Base-by-base conservation (phyloP, 805 yeast species). In the Teunomyces lycoperdinae region DNA sequence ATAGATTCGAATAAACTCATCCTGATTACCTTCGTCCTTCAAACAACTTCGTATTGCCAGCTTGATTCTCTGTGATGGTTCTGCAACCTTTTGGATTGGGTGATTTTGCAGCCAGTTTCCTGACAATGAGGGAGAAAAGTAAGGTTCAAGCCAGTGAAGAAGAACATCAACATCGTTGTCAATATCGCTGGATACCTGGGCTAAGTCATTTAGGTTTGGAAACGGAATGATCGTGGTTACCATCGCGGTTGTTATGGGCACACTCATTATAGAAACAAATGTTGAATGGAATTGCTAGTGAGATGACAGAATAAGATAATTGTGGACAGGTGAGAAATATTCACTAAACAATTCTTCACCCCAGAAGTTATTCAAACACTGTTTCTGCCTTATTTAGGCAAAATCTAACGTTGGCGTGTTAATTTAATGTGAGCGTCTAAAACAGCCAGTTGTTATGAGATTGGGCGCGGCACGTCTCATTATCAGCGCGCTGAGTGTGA, bases 31-130 rank as follows among this genome's bases (percentile, higher is more conserved):
- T 3, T 64, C 67, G 46, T 68, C 70, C 43, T 68, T 67, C 17
- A 72, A 56, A 43, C 75, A 69, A 11, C 67, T 58, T 41, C 67
- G 54, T 9, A 71, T 68, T 3, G 76, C 76, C 1, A 70, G 57
- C 35, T 60, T 64, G 7, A 69, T 59, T 26, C 78, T 53, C 16
- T 61, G 66, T 24, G 70, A 59, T 0, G 76, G 71, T 34, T 60
- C 66, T 5, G 53, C 46, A 10, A 46, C 40, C 6, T 24, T 46
- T 6, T 34, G 17, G 9, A 20, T 29, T 34, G 20, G 43, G 7
- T 41, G 32, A 11, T 30, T 24, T 17, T 27, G 45, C 17, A 40
- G 46, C 41, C 45, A 44, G n/a, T 20, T 35, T 9, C 17, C 10
- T 9, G 31, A 29, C 5, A 42, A 35, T 5, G 43, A 29, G 3